Evolutionary conservation across 1,284 basidiomycete species (phyloP).

Genomic region (Sporisorium scitamineum): DNA sequence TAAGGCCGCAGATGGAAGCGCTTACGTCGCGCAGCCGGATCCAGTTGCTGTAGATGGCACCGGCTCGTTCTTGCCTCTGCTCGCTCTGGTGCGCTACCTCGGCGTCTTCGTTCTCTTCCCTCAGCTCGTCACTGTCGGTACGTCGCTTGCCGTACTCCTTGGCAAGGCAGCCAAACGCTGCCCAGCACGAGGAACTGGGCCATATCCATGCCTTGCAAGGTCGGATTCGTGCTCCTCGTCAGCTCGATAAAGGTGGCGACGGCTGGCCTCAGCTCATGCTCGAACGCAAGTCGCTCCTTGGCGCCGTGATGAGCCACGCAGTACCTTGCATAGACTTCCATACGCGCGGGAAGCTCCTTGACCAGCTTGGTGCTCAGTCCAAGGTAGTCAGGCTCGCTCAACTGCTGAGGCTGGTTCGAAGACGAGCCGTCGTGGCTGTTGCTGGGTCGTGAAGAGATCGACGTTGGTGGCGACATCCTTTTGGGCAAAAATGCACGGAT

Average conservation of each 20-base stretch:
- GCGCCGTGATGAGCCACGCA: conserved; percentile 15
- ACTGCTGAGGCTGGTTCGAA: background rate
- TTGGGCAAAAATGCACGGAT: conserved; percentile 9
- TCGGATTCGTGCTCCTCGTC: conserved; percentile 21
- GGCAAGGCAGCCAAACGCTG: conserved; percentile 29
- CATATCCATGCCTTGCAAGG: conserved; percentile 31
- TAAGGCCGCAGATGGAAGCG: conserved; percentile 21
- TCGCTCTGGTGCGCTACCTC: background rate
- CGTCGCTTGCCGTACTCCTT: conserved; percentile 22
- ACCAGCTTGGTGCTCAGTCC: conserved; percentile 16
- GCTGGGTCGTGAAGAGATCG: conserved; percentile 13
- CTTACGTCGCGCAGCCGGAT: conserved; percentile 11
- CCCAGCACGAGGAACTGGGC: conserved; percentile 21
- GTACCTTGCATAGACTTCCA: conserved; percentile 29
- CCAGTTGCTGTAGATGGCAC: conserved; percentile 19
- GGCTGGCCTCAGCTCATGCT: conserved; percentile 13
- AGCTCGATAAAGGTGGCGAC: conserved; percentile 25
- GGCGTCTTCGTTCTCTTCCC: conserved; percentile 18
- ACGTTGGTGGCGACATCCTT: conserved; percentile 12
- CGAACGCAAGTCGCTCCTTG: conserved; percentile 23
- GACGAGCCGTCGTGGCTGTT: background rate
- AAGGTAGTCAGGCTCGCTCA: conserved; percentile 17
- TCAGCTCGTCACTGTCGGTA: conserved; percentile 10
- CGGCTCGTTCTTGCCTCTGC: conserved; percentile 9
- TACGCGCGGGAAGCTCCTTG: conserved; percentile 17